These are phyloP conservation scores for Selenicereus undatus DNA, from an alignment of 148 eudicot species.

Conservation along the genomic window DNA sequence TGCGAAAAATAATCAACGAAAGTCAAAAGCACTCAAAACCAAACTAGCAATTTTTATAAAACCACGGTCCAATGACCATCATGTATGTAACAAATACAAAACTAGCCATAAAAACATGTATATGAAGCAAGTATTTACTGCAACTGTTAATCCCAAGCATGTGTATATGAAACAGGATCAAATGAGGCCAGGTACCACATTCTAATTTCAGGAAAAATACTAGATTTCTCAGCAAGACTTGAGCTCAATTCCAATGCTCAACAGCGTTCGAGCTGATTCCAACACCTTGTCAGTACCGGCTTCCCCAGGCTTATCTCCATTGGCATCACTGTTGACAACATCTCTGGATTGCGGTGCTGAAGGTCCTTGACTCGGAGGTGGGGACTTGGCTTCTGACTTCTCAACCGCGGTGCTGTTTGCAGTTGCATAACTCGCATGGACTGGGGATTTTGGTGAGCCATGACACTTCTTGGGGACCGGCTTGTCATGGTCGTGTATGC, in stretches of 20 bases:
- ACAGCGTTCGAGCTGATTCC: slow-evolving; percentile 48
- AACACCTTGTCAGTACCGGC: slow-evolving; percentile 40
- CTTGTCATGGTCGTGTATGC: slow-evolving; percentile 72
- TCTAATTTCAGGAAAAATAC: no score
- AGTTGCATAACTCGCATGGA: slow-evolving; percentile 30
- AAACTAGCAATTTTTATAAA: neutral
- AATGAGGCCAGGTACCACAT: neutral
- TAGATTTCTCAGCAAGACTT: slow-evolving; percentile 36
- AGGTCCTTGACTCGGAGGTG: slow-evolving; percentile 18
- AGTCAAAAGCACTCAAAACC: neutral
- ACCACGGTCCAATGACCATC: neutral
- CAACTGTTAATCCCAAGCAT: neutral
- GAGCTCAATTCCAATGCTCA: slow-evolving; percentile 71
- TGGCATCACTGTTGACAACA: slow-evolving; percentile 24
- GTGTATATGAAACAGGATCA: neutral
- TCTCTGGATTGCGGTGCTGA: slow-evolving; percentile 30
- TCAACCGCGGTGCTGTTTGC: slow-evolving; percentile 23
- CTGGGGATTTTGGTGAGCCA: slow-evolving; percentile 28
- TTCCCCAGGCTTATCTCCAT: slow-evolving; percentile 28
- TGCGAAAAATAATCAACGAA: neutral
- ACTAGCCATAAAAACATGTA: neutral
- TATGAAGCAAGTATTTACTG: neutral
- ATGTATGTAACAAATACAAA: neutral
- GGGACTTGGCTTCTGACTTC: slow-evolving; percentile 23
- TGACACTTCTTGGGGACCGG: slow-evolving; percentile 64